Evolutionary conservation across 1,139 yeast species (phyloP), one percentile per base, ranked within the genome.

Genomic region (Meyerozyma smithsonii): DNA sequence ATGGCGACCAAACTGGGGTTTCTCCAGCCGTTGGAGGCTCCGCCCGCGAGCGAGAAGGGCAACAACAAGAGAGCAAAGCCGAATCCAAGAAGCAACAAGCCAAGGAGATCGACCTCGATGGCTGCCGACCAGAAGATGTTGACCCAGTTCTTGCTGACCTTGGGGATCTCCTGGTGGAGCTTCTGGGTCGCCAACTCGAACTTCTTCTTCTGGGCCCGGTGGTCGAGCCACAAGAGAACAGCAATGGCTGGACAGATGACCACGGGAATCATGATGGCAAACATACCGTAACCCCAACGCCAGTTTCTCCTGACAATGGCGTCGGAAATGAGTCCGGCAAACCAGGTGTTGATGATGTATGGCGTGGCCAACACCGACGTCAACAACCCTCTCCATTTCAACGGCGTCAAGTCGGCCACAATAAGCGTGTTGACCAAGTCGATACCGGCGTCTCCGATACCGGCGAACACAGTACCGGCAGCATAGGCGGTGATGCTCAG

Each of bases 231-330:
- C n/a, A 49, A 42, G 57, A 66, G 50, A 18, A 59, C 42, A 5
- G 41, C 20, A 25, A 62, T 49, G 6, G 62, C 59, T 15, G 70
- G 70, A 8, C 46, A 34, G 16, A 59, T 39, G 10, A 56, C 51
- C 3, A 49, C 64, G 5, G 69, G 69, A 39, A 61, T 55, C 24
- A 64, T 56, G 32, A 65, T 61, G 23, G 62, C 57, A 46, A 62
- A 64, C 68, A 63, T 62, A 39, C 69, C 69, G 42, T 59, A 64
- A 35, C 69, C 69, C 69, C 69, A 64, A 53, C 69, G 57, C 70
- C 70, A 64, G 42, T 59, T 61, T 20, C 39, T 32, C n/a, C 42
- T 44, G n/a, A 56, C 42, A 16, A 64, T 46, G 14, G 59, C 54
- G 3, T 54, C 48, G 15, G 56, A 66, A 39, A 64, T 61, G 16